Conservation (phyloP, 1,284 basidiomycete genomes). For the Thelephora terrestris region DNA sequence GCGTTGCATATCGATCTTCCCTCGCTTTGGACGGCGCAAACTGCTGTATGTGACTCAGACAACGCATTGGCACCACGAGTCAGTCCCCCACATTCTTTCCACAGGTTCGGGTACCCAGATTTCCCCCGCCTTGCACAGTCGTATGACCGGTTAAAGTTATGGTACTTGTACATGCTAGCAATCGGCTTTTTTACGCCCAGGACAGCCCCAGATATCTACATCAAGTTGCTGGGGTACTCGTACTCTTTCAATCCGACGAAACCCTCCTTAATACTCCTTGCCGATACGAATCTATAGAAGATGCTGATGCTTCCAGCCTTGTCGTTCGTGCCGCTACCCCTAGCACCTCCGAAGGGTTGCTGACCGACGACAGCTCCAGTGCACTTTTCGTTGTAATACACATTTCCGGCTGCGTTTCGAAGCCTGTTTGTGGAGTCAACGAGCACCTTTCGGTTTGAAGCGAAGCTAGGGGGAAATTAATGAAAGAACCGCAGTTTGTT, state of each 20-base stretch:
- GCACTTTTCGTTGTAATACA: constrained; percentile 95
- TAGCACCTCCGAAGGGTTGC: constrained; percentile 94
- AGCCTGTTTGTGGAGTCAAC: constrained; percentile 69
- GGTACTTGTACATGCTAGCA: too few relatives aligned
- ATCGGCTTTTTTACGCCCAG: too few relatives aligned
- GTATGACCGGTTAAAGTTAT: too few relatives aligned
- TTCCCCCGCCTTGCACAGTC: too few relatives aligned
- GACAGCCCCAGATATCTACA: constrained; percentile 28
- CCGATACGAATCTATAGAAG: constrained; percentile 84
- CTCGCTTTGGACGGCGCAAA: too few relatives aligned
- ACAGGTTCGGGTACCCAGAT: too few relatives aligned
- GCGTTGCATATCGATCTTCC: too few relatives aligned
- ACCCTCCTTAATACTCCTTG: constrained; percentile 94
- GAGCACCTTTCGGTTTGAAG: constrained; percentile 69
- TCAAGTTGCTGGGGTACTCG: constrained; percentile 78
- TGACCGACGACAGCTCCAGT: constrained; percentile 95
- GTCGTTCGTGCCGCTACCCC: constrained; percentile 95
- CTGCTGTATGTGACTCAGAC: too few relatives aligned
- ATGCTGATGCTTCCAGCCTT: constrained; percentile 91
- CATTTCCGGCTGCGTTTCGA: constrained; percentile 81
- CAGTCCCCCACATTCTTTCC: too few relatives aligned
- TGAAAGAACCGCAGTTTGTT: constrained; percentile 1
- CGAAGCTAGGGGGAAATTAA: constrained; percentile 46
- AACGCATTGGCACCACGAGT: too few relatives aligned
- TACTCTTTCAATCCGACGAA: constrained; percentile 75